Evolutionary conservation across 2,329 filamentous ascomycete genomes (phyloP).

Genomic region (Ceratocystis colombiana): DNA sequence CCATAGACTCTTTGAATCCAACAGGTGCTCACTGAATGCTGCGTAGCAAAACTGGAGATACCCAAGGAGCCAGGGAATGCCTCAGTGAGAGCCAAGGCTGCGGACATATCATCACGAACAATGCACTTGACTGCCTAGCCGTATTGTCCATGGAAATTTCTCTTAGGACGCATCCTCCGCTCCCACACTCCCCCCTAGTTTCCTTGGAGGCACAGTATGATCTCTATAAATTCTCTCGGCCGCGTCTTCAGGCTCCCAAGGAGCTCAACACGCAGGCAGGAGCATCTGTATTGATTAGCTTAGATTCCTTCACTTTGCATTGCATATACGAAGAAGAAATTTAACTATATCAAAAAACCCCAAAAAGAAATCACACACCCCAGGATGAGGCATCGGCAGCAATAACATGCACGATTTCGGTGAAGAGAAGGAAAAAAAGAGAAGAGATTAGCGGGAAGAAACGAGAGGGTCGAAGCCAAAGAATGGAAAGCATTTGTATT

Average conservation of each 20-base stretch:
- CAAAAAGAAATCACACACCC: neutral
- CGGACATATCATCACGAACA: neutral
- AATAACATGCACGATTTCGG: neutral
- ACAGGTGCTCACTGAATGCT: neutral
- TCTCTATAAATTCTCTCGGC: slow-evolving; percentile 2
- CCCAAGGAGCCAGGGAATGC: neutral
- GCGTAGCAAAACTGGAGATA: neutral
- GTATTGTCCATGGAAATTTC: neutral
- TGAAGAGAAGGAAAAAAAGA: neutral
- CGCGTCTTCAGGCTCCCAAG: neutral
- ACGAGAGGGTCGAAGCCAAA: neutral
- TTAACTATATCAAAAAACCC: neutral
- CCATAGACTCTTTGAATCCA: no score
- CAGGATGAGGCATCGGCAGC: neutral
- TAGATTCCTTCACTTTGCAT: neutral
- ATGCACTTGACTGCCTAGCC: neutral
- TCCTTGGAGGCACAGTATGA: neutral
- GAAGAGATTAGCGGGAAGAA: neutral
- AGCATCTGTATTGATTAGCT: neutral
- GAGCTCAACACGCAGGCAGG: neutral
- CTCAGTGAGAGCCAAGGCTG: neutral
- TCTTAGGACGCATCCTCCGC: neutral
- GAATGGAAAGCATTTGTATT: neutral
- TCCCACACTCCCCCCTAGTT: neutral
- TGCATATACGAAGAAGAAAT: slow-evolving; percentile 12